Percentiles rank a stretch among this genome's conserved stretches.
These are phyloP conservation scores for Naganishia sp. DNA, from an alignment of 1,284 basidiomycete species.

Conservation along the genomic window DNA sequence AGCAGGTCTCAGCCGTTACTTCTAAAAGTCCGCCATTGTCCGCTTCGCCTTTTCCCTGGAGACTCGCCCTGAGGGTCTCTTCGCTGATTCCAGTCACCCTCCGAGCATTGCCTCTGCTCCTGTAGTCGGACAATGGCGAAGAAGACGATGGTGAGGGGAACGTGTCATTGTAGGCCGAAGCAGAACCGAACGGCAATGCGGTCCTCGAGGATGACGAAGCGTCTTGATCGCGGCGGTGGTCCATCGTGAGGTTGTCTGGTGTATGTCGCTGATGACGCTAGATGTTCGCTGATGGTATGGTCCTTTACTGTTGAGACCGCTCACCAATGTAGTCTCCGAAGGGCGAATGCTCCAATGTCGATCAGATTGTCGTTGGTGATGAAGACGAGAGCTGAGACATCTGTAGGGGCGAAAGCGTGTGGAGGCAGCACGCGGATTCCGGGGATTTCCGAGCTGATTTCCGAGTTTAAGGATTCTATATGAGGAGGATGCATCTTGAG, in stretches of 20 bases:
- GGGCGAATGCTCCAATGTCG: too few relatives aligned
- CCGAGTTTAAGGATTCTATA: not conserved
- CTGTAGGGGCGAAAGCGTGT: too few relatives aligned
- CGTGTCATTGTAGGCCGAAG: slow-evolving; percentile 52
- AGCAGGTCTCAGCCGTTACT: slow-evolving; percentile 61
- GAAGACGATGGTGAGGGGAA: slow-evolving; percentile 47
- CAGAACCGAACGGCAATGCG: slow-evolving; percentile 41
- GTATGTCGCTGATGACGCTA: too few relatives aligned
- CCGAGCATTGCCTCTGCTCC: slow-evolving; percentile 8
- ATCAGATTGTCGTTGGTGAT: too few relatives aligned
- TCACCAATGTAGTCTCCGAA: too few relatives aligned
- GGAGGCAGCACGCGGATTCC: too few relatives aligned
- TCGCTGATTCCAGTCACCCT: slow-evolving; percentile 5
- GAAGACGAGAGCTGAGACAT: too few relatives aligned
- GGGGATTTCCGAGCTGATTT: not conserved
- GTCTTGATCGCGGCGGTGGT: not conserved
- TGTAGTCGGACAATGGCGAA: slow-evolving; percentile 14
- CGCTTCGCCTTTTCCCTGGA: slow-evolving; percentile 22
- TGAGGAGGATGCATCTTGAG: too few relatives aligned
- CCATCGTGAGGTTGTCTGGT: too few relatives aligned
- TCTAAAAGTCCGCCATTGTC: slow-evolving; percentile 19
- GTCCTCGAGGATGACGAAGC: slow-evolving; percentile 9
- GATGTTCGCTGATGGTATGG: too few relatives aligned
- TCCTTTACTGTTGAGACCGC: too few relatives aligned
- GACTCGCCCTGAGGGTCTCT: slow-evolving; percentile 8